Percentiles rank a stretch among this genome's conserved stretches.
phyloP scores from a whole-genome alignment of 768 basidiomycete species.

The Tubosaeta brunneosetosa region DNA sequence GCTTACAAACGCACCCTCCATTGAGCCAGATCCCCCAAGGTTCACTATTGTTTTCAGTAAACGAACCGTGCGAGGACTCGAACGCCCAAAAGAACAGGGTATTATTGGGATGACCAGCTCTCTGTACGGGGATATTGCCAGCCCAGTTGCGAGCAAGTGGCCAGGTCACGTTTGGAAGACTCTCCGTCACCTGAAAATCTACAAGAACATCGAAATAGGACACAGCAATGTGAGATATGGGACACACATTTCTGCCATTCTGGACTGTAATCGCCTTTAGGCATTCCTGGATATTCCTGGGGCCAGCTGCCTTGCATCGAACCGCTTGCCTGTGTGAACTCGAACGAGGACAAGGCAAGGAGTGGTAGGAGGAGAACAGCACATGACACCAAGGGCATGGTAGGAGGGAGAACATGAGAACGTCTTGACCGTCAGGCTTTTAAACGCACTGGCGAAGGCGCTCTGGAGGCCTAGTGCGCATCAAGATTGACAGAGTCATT shows the following conservation, averaged over 20 bases:
- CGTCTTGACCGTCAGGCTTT: neutral
- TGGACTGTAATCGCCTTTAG: slow-evolving; percentile 45
- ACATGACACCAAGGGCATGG: neutral
- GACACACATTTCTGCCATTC: slow-evolving; percentile 58
- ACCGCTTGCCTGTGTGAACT: neutral
- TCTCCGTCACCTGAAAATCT: slow-evolving; percentile 58
- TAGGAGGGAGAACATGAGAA: neutral
- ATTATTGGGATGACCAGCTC: slow-evolving; percentile 55
- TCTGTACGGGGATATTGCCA: slow-evolving; percentile 61
- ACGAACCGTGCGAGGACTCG: slow-evolving; percentile 52
- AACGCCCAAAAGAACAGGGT: slow-evolving; percentile 65
- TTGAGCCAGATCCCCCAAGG: slow-evolving; percentile 80
- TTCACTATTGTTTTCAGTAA: slow-evolving; percentile 40
- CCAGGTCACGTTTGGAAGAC: slow-evolving; percentile 57
- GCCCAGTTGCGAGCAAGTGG: slow-evolving; percentile 47
- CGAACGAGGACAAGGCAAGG: neutral
- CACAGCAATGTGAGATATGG: neutral
- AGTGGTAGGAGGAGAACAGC: neutral
- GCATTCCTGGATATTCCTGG: slow-evolving; percentile 40
- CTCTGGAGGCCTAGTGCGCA: no score
- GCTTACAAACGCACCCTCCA: slow-evolving; percentile 49
- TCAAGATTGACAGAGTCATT: no score
- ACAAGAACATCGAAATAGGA: neutral
- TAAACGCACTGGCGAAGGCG: neutral
- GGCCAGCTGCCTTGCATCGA: slow-evolving; percentile 24